Conservation (phyloP, 495 filamentous ascomycete genomes). For the Chaetomium tenue region DNA sequence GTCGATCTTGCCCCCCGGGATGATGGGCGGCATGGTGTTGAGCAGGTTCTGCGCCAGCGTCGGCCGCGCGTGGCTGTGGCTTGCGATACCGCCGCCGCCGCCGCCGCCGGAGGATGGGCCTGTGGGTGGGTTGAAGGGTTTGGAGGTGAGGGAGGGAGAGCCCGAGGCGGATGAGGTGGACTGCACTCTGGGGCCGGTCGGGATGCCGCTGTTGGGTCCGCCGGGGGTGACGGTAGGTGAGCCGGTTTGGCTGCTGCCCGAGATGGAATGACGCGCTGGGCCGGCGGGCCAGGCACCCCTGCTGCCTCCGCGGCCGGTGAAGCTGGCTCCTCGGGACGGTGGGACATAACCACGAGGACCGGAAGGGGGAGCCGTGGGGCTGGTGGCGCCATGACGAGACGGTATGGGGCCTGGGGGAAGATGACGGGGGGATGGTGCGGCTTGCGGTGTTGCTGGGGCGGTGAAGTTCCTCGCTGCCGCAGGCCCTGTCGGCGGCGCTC, state of each 20-base stretch:
- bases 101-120: conserved; percentile 40
- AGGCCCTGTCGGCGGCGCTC: conserved; percentile 48
- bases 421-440: conserved; percentile 34
- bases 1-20: conserved; percentile 48
- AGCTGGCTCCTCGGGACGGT: conserved; percentile 35
- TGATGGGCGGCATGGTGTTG: conserved; percentile 41
- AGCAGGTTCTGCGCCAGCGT: conserved; percentile 45
- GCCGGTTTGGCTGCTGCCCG: conserved; percentile 28
- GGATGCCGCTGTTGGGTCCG: conserved; percentile 38
- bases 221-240: conserved; percentile 36
- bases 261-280: conserved; percentile 36
- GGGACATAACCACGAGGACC: conserved; percentile 50
- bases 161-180: conserved; percentile 29
- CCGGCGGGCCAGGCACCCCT: conserved; percentile 41
- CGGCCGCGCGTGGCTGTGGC: conserved; percentile 29
- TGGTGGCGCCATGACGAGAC: conserved; percentile 38
- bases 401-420: conserved; percentile 33
- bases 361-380: conserved; percentile 42
- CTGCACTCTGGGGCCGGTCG: conserved; percentile 45
- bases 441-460: conserved; percentile 36
- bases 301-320: conserved; percentile 41
- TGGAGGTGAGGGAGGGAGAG: conserved; percentile 23
- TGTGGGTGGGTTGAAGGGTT: conserved; percentile 52
- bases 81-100: neutral
- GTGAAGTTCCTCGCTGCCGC: conserved; percentile 42